Evolutionary conservation across 805 yeast species (phyloP).

Genomic region (Starmerella stellata): DNA sequence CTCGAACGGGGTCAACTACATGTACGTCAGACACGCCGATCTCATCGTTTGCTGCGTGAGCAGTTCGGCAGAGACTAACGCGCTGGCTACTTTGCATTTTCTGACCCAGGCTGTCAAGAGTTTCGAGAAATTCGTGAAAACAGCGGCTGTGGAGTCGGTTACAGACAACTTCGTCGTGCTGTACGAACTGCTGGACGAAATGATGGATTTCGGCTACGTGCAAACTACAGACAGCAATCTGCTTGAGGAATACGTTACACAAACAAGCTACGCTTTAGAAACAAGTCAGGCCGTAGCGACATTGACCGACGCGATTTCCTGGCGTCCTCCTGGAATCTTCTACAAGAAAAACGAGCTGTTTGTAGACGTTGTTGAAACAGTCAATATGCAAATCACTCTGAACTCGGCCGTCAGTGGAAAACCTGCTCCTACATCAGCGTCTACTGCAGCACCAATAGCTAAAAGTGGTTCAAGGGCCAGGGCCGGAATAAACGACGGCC

Average conservation of each 20-base stretch:
- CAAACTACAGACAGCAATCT: constrained; percentile 69
- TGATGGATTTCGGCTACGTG: constrained; percentile 74
- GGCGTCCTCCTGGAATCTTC: constrained; percentile 84
- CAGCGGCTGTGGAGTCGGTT: constrained; percentile 39
- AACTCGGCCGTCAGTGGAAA: constrained; percentile 31
- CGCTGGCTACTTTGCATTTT: constrained; percentile 40
- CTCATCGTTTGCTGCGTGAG: constrained; percentile 23
- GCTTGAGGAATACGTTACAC: constrained; percentile 57
- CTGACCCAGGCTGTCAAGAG: constrained; percentile 32
- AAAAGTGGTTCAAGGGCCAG: background rate
- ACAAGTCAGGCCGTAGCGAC: constrained; percentile 45
- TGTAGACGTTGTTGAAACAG: constrained; percentile 62
- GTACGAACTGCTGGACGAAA: constrained; percentile 73
- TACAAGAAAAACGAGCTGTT: constrained; percentile 83
- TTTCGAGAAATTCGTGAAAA: constrained; percentile 30
- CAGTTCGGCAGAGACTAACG: constrained; percentile 27
- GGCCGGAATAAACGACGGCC: too few species aligned
- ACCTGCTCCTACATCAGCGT: constrained; percentile 23
- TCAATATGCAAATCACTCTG: constrained; percentile 39
- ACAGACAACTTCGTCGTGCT: constrained; percentile 57
- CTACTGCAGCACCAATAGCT: background rate
- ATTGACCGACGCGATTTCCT: constrained; percentile 58
- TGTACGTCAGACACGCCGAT: constrained; percentile 38
- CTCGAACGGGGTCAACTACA: constrained; percentile 35
- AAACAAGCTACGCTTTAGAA: constrained; percentile 30